Percentiles rank a stretch among this genome's conserved stretches.
phyloP scores from a whole-genome alignment of 176 grass and related monocot species.

The Bonia amplexicaulis region DNA sequence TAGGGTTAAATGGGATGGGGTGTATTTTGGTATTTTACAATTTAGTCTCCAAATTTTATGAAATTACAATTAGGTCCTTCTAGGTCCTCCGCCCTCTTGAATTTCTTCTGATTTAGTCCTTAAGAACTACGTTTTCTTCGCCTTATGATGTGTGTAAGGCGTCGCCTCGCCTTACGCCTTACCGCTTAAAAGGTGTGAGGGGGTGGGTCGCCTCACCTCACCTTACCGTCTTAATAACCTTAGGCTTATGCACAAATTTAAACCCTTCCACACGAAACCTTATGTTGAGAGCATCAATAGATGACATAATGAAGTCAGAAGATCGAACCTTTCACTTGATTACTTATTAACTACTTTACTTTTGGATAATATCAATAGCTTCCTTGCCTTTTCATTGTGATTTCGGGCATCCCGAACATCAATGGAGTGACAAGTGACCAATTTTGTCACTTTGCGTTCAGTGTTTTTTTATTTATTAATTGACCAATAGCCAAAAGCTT shows the following conservation, averaged over 20 bases:
- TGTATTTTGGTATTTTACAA: too few relatives aligned
- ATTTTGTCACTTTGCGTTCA: constrained; percentile 2
- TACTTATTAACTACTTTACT: neutral
- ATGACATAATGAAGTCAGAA: neutral
- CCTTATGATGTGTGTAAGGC: too few relatives aligned
- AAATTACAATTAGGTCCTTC: too few relatives aligned
- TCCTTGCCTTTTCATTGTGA: neutral
- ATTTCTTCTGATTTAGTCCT: too few relatives aligned
- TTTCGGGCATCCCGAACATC: neutral
- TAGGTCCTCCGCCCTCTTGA: too few relatives aligned
- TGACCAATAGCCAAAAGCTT: neutral
- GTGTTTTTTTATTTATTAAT: neutral
- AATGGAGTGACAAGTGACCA: neutral
- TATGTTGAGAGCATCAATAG: neutral
- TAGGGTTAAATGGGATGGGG: too few relatives aligned
- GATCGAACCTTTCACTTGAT: neutral
- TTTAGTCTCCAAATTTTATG: too few relatives aligned
- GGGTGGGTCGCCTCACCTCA: too few relatives aligned
- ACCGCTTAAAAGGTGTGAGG: too few relatives aligned
- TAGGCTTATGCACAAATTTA: neutral
- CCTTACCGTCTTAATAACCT: too few relatives aligned
- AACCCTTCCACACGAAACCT: neutral
- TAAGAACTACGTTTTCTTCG: too few relatives aligned
- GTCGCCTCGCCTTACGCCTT: too few relatives aligned
- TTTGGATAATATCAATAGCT: neutral